Conservation (phyloP, 352 stramenopile genomes). For the Phytophthora syringae region DNA sequence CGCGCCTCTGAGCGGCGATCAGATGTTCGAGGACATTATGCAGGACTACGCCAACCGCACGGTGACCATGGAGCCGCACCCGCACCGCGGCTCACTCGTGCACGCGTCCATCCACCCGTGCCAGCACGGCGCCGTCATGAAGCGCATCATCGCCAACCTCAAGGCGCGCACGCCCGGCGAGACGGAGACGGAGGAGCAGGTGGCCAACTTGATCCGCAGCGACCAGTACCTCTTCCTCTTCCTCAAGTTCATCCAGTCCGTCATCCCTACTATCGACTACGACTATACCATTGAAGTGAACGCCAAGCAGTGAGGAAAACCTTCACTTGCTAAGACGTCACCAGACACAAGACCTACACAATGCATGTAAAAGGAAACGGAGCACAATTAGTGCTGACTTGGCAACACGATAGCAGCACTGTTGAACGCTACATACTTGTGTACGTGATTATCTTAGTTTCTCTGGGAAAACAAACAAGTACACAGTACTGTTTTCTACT, state of each 20-base stretch:
- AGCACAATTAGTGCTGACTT: not conserved
- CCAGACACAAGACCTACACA: not conserved
- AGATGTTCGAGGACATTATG: constrained; percentile 99
- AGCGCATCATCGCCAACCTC: constrained; percentile 96
- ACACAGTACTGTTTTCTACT: too few species aligned
- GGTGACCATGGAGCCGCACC: constrained; percentile 98
- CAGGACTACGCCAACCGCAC: constrained; percentile 99
- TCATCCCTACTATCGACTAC: constrained; percentile 99
- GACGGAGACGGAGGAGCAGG: constrained; percentile 33
- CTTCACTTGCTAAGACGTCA: constrained; percentile 2
- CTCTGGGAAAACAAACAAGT: too few species aligned
- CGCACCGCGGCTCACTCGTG: constrained; percentile 87
- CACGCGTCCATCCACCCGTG: constrained; percentile 98
- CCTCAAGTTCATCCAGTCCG: constrained; percentile 99
- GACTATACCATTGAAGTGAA: constrained; percentile 99
- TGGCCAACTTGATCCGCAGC: constrained; percentile 73
- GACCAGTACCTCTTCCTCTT: constrained; percentile 99
- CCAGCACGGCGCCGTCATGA: constrained; percentile 98
- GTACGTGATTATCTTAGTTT: too few species aligned
- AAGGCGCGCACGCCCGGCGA: constrained; percentile 56
- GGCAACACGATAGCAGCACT: not conserved
- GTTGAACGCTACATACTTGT: not conserved
- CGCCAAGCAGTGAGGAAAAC: constrained; percentile 52
- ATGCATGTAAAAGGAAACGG: constrained; percentile 11
- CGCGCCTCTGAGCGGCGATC: constrained; percentile 86